Evolutionary conservation across 306 rosid genomes (phyloP).

Genomic region (Comarum palustre): DNA sequence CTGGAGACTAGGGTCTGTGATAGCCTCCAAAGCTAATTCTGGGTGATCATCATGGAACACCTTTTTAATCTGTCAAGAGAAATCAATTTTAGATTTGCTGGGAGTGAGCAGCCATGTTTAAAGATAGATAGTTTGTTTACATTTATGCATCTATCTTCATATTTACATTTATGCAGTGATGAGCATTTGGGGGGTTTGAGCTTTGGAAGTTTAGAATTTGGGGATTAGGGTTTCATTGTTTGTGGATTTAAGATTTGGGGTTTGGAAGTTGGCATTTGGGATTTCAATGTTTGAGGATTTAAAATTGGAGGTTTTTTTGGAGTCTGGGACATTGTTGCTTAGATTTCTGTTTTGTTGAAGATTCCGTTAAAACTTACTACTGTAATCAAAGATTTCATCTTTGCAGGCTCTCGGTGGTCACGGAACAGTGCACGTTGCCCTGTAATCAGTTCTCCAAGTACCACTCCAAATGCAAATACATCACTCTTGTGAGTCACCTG

Average conservation of each 20-base stretch:
- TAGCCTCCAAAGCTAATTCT: conserved; percentile 47
- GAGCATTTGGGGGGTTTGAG: neutral
- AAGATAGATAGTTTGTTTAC: neutral
- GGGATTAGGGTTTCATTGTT: neutral
- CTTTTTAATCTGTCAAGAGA: conserved; percentile 37
- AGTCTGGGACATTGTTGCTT: neutral
- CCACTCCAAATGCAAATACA: conserved; percentile 89
- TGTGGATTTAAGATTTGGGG: too few relatives aligned
- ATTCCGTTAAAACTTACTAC: conserved; percentile 44
- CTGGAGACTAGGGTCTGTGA: conserved; percentile 54
- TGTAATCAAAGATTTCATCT: conserved; percentile 54
- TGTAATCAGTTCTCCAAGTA: conserved; percentile 70
- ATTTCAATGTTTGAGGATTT: too few relatives aligned
- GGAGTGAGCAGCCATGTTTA: neutral
- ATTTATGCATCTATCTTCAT: neutral
- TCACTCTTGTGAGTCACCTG: conserved; percentile 80
- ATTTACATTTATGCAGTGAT: neutral
- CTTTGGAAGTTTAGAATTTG: neutral
- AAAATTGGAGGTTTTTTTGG: neutral
- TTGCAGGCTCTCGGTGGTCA: conserved; percentile 48
- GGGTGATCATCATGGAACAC: conserved; percentile 57
- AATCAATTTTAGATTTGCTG: conserved; percentile 15
- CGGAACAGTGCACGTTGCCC: conserved; percentile 69
- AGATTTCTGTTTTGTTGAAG: neutral
- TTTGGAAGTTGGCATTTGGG: too few relatives aligned